Conservation (phyloP, 2,329 filamentous ascomycete genomes). For the Botryotinia convoluta region DNA sequence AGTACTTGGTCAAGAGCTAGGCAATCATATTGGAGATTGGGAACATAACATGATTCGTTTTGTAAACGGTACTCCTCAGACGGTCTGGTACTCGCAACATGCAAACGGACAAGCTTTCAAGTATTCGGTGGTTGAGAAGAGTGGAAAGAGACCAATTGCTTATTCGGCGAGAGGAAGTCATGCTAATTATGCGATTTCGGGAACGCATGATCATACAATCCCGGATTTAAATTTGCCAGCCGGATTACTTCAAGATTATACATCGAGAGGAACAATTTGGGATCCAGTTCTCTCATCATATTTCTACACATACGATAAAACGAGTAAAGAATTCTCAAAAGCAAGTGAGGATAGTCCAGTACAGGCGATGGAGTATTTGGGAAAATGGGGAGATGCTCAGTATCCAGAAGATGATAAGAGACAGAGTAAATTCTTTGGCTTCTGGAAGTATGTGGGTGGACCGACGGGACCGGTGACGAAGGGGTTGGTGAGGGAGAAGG, state of each 20-base stretch:
- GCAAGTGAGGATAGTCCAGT: slow-evolving; percentile 44
- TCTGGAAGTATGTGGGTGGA: slow-evolving; percentile 53
- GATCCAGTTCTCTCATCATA: slow-evolving; percentile 57
- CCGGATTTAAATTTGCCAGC: slow-evolving; percentile 56
- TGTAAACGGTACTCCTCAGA: slow-evolving; percentile 50
- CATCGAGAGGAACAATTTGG: slow-evolving; percentile 55
- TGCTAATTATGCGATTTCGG: slow-evolving; percentile 60
- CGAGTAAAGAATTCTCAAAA: slow-evolving; percentile 30
- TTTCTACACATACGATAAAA: slow-evolving; percentile 51
- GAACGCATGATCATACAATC: slow-evolving; percentile 61
- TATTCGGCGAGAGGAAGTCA: slow-evolving; percentile 62
- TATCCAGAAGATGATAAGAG: slow-evolving; percentile 49
- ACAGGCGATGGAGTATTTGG: slow-evolving; percentile 55
- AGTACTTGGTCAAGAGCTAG: slow-evolving; percentile 36
- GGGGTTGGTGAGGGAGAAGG: slow-evolving; percentile 51
- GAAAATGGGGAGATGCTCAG: slow-evolving; percentile 61
- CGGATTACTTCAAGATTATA: slow-evolving; percentile 54
- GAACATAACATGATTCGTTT: slow-evolving; percentile 69
- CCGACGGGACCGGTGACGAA: slow-evolving; percentile 63
- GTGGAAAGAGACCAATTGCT: slow-evolving; percentile 51
- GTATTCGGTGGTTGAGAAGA: slow-evolving; percentile 54
- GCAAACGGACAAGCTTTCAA: slow-evolving; percentile 60
- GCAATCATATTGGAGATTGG: slow-evolving; percentile 62
- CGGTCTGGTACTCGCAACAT: slow-evolving; percentile 64
- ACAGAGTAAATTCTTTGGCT: slow-evolving; percentile 43